Conservation (phyloP, 495 filamentous ascomycete genomes). For the Pseudoneurospora amorphoporcata region DNA sequence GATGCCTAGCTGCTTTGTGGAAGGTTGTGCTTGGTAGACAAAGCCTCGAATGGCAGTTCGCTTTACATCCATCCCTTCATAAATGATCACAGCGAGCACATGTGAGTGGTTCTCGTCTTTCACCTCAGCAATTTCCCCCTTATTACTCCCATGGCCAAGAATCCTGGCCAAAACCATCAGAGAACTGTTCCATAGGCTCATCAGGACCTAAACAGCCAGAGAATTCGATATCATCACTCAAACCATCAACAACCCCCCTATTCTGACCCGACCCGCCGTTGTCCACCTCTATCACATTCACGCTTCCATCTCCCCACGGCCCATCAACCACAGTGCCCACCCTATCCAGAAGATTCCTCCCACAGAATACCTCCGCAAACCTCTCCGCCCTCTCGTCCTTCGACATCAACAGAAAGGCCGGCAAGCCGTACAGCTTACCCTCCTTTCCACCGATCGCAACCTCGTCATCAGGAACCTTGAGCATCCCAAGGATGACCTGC, state of each 20-base stretch:
- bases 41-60: background rate
- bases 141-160: background rate
- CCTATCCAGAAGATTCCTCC: conserved; percentile 39
- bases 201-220: background rate
- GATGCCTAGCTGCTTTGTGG: background rate
- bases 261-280: background rate
- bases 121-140: background rate
- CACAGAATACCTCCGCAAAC: conserved; percentile 43
- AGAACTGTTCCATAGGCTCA: background rate
- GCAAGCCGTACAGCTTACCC: conserved; percentile 34
- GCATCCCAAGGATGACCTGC: conserved; percentile 49
- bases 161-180: background rate
- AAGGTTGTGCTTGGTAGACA: background rate
- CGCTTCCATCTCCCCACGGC: conserved; percentile 19
- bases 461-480: conserved; percentile 31
- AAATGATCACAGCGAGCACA: background rate
- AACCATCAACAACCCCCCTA: background rate
- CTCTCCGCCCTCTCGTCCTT: conserved; percentile 29
- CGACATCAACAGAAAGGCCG: conserved; percentile 49
- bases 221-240: background rate
- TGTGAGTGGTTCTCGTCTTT: background rate
- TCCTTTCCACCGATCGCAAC: conserved; percentile 6
- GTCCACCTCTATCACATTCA: background rate
- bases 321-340: conserved; percentile 32
- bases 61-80: background rate